Evolutionary conservation across 371 early-diverging fungal genomes (phyloP), one percentile per base, ranked within the genome.

Genomic region (Thermomucor indicae-seudaticae): DNA sequence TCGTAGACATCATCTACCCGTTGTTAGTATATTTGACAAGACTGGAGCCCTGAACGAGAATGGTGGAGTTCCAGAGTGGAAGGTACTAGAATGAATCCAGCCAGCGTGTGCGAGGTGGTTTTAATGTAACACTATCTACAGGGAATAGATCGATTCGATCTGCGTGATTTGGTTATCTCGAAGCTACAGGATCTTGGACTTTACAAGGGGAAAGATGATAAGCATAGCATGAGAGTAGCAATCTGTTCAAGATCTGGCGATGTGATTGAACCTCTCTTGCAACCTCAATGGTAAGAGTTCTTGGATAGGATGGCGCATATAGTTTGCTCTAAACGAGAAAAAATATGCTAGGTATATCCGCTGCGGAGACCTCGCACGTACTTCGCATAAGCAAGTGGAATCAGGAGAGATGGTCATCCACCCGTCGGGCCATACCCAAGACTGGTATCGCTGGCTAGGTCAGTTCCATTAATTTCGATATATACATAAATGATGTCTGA

Each of bases 361-460:
- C 54, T 64, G 90, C 75, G 80, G 83, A 51, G 84, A 79, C 7
- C 76, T 99, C 75, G 97, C 97, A 1, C 63, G 67, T 19, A 61
- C 59, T 5, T 88, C 93, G 0, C 58, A 86, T 29, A 70, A 81
- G 16, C 88, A 85, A 49, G 94, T 96, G 3, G 69, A 80, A 23
- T 58, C 65, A 12, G 88, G 89, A 1, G 66, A 82, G 17, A 78
- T 99, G 16, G 63, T 76, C 17, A 87, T 99, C 37, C 52, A 84
- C 34, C 99, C 99, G 11, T 70, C 72, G 19, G 70, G 85, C n/a
- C 88, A 90, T 38, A 79, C 80, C 24, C 86, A 85, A 55, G 93
- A 91, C 39, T 99, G 95, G 94, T 84, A 89, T 66, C 72, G 84
- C 14, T 99, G 99, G 99, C 71, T 99, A 45, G 87, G 89, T 74